Base-by-base conservation (phyloP, 2,329 filamentous ascomycete species). In the Pyrenochaeta sp. region DNA sequence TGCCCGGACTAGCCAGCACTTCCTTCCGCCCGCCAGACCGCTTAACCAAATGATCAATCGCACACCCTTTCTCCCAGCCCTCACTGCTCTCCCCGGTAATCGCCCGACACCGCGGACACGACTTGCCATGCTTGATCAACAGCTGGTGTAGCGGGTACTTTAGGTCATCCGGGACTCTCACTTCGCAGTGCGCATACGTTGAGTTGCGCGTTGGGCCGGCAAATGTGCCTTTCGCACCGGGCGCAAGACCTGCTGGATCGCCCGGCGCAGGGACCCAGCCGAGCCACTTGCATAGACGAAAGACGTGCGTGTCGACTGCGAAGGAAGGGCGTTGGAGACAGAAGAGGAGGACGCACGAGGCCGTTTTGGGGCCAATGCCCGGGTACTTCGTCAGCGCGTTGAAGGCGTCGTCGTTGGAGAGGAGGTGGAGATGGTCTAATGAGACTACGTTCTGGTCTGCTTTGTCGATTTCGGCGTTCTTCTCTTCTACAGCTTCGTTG, bases 221-320 rank as follows among this genome's bases (percentile, higher is more conserved):
- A 32, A 82, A 82, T 1, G 78, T 75, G 24, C 79, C 79, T 59
- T 79, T 79, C 2, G 64, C 62, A 7, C 66, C 67, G 10, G 74
- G 71, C 34, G 70, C 61, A 12, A 77, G 64, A 25, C 73, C 72
- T 37, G 68, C 62, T 13, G 69, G 61, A 37, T 78, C 67, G 52
- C 77, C 74, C 54, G 76, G 58, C 47, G 80, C 72, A 0, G 87
- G 87, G 1, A 88, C 79, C 87, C 87, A 89, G 25, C 83, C 83
- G 0, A 90, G 80, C 81, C 87, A 88, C 51, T 84, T 84, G 64
- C 82, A 84, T 13, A 89, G 81, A 1, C 87, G 84, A 68, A 88
- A 89, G 58, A 89, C 86, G 71, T 90, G 87, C 1, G 87, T 90
- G 63, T 90, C 87, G 8, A 89, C 87, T 0, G 87, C 87, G 62